phyloP scores from a whole-genome alignment of 148 eudicot species.

The Linanthus parryae region DNA sequence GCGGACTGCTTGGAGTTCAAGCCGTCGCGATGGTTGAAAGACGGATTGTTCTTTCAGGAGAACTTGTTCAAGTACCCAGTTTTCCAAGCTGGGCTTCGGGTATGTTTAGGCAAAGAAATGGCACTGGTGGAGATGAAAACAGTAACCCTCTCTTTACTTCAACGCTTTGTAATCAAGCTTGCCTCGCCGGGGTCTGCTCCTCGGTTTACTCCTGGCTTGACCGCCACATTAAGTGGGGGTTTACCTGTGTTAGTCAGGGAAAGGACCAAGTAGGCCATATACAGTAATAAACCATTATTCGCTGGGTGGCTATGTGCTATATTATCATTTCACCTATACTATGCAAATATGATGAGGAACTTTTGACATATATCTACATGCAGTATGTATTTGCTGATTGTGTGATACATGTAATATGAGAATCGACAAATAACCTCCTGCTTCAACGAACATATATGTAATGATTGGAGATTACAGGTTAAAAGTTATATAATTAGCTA shows the following conservation, averaged over 20 bases:
- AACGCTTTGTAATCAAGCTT: constrained; percentile 31
- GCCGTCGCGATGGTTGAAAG: constrained; percentile 67
- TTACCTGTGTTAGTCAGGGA: constrained; percentile 29
- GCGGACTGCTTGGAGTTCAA: constrained; percentile 53
- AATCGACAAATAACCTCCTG: too few relatives aligned
- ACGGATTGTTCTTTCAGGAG: constrained; percentile 39
- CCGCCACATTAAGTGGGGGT: constrained; percentile 50
- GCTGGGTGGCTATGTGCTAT: too few relatives aligned
- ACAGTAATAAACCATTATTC: too few relatives aligned
- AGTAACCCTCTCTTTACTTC: constrained; percentile 33
- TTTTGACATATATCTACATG: too few relatives aligned
- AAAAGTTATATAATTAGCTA: too few relatives aligned
- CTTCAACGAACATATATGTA: too few relatives aligned
- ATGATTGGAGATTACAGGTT: too few relatives aligned
- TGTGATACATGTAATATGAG: too few relatives aligned
- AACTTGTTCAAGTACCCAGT: constrained; percentile 58
- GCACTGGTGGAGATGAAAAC: constrained; percentile 53
- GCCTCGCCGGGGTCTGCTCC: constrained; percentile 7
- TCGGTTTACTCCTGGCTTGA: constrained; percentile 57
- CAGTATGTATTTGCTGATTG: too few relatives aligned
- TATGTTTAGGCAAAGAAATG: constrained; percentile 76
- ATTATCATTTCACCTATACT: too few relatives aligned
- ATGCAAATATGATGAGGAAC: too few relatives aligned
- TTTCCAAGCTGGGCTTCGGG: constrained; percentile 68
- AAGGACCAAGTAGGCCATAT: too few relatives aligned